Evolutionary conservation across 2,329 filamentous ascomycete genomes (phyloP), one percentile per base, ranked within the genome.

Genomic region (Talaromyces sp.): DNA sequence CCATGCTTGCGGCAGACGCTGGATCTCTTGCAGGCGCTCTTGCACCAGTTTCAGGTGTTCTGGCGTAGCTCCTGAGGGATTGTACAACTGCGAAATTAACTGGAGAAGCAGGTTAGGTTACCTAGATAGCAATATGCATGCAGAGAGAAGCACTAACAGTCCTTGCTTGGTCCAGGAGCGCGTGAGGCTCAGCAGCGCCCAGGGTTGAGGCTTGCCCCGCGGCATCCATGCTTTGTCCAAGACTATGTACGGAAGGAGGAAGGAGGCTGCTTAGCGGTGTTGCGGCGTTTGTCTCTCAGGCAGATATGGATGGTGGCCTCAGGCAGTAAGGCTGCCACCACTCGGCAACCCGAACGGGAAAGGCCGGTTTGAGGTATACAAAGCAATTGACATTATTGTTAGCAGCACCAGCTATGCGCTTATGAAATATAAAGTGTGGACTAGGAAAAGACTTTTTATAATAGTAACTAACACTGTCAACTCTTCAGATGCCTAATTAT

Each of bases 1-100:
- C 94, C 94, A 99, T 58, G 92, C 93, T 68, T 90, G 82, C 1
- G 87, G 81, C 2, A 91, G 90, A 66, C 86, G 86, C 71, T 97
- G 94, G 19, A 97, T 79, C 27, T 82, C 81, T 63, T 94, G 90
- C 14, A 99, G 80, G 14, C 88, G 85, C 60, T 89, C 86, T 71
- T 97, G 90, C 54, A 86, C 85, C 55, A 79, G 74, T 29, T 75
- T 73, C 61, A 82, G 74, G 57, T 74, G 73, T 64, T 70, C 54
- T 67, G 78, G 63, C 70, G 73, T 68, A 70, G 69, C 65, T 77
- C 79, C 69, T 77, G 79, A 70, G 71, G 77, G 75, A 60, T 71
- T 66, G 65, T 77, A 77, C 32, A 79, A 67, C 59, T 73, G 69
- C 56, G 70, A 69, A 27, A 78, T 73, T 60, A 79, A 71, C 76